These are phyloP conservation scores for Ceratobasidium sp. DNA, from an alignment of 1,284 basidiomycete genomes.

Conservation along the genomic window DNA sequence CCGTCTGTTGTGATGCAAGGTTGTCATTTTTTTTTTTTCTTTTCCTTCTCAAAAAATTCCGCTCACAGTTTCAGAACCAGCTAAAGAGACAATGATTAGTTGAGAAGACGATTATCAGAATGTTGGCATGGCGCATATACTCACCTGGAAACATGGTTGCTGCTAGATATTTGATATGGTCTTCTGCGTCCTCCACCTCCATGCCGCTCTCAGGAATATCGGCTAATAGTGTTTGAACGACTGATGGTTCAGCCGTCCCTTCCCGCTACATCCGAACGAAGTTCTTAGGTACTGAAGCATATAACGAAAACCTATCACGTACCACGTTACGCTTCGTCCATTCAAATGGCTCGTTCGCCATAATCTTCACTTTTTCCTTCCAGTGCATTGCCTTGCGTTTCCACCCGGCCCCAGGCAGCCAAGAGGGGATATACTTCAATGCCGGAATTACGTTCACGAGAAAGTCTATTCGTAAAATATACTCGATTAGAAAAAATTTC, in stretches of 20 bases:
- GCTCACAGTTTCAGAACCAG: constrained; percentile 41
- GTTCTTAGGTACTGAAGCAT: no score
- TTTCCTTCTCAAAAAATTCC: background rate
- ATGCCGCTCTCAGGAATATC: constrained; percentile 39
- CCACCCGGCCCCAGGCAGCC: constrained; percentile 47
- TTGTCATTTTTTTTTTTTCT: no score
- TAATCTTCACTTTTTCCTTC: constrained; percentile 29
- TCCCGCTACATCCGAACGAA: constrained; percentile 6
- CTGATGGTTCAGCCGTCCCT: constrained; percentile 39
- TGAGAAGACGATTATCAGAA: no score
- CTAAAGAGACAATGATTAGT: background rate
- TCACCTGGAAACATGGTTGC: constrained; percentile 40
- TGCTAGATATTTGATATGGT: constrained; percentile 45
- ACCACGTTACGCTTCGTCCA: constrained; percentile 38
- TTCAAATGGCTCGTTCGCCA: constrained; percentile 36
- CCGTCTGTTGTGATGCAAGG: constrained; percentile 37
- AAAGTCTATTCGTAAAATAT: background rate
- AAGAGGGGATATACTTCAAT: constrained; percentile 45
- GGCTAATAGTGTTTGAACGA: constrained; percentile 24
- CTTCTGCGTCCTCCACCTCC: constrained; percentile 33
- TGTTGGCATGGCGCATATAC: constrained; percentile 4
- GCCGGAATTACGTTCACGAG: constrained; percentile 60
- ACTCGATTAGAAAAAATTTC: no score
- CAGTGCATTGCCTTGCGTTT: constrained; percentile 42
- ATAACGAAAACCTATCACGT: no score